Evolutionary conservation across 2,329 filamentous ascomycete genomes (phyloP).

Genomic region (Colletotrichum agaves): DNA sequence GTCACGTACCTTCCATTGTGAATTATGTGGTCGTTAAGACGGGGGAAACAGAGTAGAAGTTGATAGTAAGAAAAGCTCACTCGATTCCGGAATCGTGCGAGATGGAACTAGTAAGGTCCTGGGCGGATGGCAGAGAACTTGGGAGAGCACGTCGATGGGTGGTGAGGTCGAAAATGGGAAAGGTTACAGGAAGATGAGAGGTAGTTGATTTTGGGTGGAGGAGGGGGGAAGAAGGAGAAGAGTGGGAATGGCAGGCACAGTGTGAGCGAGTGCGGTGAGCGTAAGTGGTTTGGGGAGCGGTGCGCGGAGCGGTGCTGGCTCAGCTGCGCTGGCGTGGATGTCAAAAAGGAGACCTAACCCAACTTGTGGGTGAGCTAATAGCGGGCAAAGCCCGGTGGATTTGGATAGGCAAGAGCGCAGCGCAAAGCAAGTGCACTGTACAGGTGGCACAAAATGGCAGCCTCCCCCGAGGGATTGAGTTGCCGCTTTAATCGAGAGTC

Average conservation of each 20-base stretch:
- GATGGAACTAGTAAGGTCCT: conserved; percentile 37
- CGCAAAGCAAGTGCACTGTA: conserved; percentile 25
- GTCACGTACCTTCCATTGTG: conserved; percentile 41
- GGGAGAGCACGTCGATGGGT: conserved; percentile 38
- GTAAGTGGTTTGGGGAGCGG: conserved; percentile 10
- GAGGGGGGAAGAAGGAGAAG: conserved; percentile 40
- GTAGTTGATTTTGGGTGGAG: conserved; percentile 39
- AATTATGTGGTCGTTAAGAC: conserved; percentile 39
- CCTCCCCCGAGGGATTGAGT: conserved; percentile 16
- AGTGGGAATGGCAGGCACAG: conserved; percentile 38
- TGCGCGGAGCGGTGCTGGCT: conserved; percentile 20
- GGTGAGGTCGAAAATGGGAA: conserved; percentile 39
- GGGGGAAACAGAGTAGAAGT: conserved; percentile 26
- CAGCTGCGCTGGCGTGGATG: conserved; percentile 33
- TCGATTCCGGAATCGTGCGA: conserved; percentile 38
- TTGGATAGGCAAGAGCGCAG: conserved; percentile 26
- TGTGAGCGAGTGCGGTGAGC: conserved; percentile 31
- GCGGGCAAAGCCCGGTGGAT: conserved; percentile 14
- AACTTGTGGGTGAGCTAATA: conserved; percentile 37
- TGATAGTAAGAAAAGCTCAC: conserved; percentile 35
- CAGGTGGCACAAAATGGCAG: conserved; percentile 35
- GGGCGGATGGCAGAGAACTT: conserved; percentile 38
- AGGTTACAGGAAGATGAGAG: conserved; percentile 38
- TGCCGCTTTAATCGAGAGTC: conserved; percentile 31
- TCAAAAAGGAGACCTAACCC: conserved; percentile 38